Base-by-base conservation (phyloP, 2,329 filamentous ascomycete species). In the Cordyceps farinosa region DNA sequence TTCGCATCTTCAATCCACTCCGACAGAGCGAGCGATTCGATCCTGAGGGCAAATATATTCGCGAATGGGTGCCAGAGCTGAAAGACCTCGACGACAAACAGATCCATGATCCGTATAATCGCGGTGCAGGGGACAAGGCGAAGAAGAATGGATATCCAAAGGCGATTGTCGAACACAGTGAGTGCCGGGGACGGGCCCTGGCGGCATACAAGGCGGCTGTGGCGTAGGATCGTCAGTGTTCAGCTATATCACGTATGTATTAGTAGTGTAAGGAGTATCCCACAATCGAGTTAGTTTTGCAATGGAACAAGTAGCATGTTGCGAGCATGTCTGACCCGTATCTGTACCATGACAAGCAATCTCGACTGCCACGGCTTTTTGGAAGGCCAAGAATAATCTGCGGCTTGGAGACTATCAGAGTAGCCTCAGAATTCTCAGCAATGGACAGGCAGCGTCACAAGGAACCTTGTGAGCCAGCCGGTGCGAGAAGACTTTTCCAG, bases 11-110 rank as follows among this genome's bases (percentile, higher is more conserved):
- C 76, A 97, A 96, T 70, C 92, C 92, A 0, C 73, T 92, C 51
- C 77, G 91, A 22, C 92, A 97, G 78, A 91, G 89, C 68, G 90
- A 95, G 80, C 93, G 90, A 75, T 96, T 96, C 69, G 92, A 97
- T 71, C 79, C 83, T 0, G 80, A 89, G 0, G 93, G 92, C 0
- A 85, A 86, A 17, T 97, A 94, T 72, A 96, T 97, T 62, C 82
- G 90, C 44, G 86, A 85, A 64, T 97, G 92, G 92, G 80, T 97
- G 9, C 87, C 87, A 0, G 92, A 97, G 76, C 77, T 97, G 65
- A 80, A 76, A 32, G 82, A 75, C 0, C 75, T 94, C 3, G 72
- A 84, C 69, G 87, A 85, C 0, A 88, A 87, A 66, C 89, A 87
- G 9, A 85, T 97, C 4, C 92, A 96, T 73, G 91, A 93, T 67